Evolutionary conservation across 1,284 basidiomycete genomes (phyloP).

Genomic region (Malassezia brasiliensis): DNA sequence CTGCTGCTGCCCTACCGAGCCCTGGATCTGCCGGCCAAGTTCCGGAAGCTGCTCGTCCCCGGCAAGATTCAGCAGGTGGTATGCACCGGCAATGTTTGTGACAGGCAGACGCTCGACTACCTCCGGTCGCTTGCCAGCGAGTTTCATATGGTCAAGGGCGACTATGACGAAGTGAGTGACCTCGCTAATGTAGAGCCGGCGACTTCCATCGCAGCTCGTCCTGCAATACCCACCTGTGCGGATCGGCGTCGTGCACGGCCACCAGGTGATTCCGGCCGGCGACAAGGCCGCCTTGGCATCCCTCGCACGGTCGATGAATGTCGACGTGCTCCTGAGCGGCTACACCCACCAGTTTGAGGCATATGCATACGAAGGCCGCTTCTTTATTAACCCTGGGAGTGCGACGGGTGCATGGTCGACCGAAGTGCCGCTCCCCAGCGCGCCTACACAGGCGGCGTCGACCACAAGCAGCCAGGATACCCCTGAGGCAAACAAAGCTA

Average conservation of each 20-base stretch:
- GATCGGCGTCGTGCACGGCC: constrained; percentile 87
- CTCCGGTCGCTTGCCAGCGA: constrained; percentile 92
- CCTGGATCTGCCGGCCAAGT: constrained; percentile 86
- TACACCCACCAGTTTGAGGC: constrained; percentile 96
- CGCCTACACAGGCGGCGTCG: no score
- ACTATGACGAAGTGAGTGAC: constrained; percentile 76
- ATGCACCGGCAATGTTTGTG: constrained; percentile 94
- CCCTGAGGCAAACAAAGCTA: no score
- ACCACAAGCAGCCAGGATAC: no score
- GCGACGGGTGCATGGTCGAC: constrained; percentile 79
- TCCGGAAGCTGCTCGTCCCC: constrained; percentile 86
- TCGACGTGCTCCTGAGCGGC: constrained; percentile 85
- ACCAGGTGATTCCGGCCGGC: constrained; percentile 84
- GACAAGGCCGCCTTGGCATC: constrained; percentile 78
- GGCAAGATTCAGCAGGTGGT: constrained; percentile 98
- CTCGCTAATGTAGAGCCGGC: constrained; percentile 52
- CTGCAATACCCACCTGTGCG: constrained; percentile 77
- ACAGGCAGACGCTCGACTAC: constrained; percentile 94
- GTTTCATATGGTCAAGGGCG: constrained; percentile 81
- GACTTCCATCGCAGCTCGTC: constrained; percentile 72
- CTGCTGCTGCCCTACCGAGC: constrained; percentile 49
- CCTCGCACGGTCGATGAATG: constrained; percentile 83
- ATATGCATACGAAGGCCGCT: constrained; percentile 76
- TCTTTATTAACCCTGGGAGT: constrained; percentile 93
- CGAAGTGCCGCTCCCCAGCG: constrained; percentile 51